Base-by-base conservation (phyloP, 352 stramenopile species). In the Globisporangium rhizosaccharum region DNA sequence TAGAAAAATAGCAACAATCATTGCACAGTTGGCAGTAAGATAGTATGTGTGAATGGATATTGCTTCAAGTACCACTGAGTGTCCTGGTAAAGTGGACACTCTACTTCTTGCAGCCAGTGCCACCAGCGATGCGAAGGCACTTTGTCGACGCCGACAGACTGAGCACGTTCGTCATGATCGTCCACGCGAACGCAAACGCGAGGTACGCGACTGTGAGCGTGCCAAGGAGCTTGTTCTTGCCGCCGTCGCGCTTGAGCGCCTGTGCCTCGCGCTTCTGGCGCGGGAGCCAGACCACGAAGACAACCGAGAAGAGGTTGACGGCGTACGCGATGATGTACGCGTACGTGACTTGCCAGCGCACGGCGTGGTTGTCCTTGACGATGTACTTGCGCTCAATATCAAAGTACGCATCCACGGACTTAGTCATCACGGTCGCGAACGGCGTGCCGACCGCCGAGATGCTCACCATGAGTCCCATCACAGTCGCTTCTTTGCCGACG, bases 81-180 rank as follows among this genome's bases (percentile, higher is more conserved):
- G 33, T 37, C 33, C 33, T 10, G 1, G 3, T 37, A 2, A 37
- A 37, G 33, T 37, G 33, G 33, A 37, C 33, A 1, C 33, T 37
- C 33, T 37, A 37, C 42, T 54, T 33, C 33, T 61, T 41, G 66
- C 75, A 85, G 9, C 74, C 71, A 0, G 54, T 71, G 25, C 75
- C 75, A 44, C 75, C 75, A 3, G 73, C 72, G 44, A 85, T 85
- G 12, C 72, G 68, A 20, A 83, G 51, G 42, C 76, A 86, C 12
- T 62, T 68, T 1, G 80, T 90, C n/a, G 68, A 76, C 26, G 75
- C 61, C 44, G 59, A 86, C 2, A 88, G 60, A 51, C 69, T 75
- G 23, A 90, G 36, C 45, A 85, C 56, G 57, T 88, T 88, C 15
- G 74, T 87, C 70, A 80, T 85, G 57, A 88, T 53, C 42, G 73